A percentile compares a stretch with the other conserved stretches of the same genome.
These are phyloP conservation scores for Jasminum sambac DNA, from an alignment of 257 asterid genomes.

Conservation along the genomic window DNA sequence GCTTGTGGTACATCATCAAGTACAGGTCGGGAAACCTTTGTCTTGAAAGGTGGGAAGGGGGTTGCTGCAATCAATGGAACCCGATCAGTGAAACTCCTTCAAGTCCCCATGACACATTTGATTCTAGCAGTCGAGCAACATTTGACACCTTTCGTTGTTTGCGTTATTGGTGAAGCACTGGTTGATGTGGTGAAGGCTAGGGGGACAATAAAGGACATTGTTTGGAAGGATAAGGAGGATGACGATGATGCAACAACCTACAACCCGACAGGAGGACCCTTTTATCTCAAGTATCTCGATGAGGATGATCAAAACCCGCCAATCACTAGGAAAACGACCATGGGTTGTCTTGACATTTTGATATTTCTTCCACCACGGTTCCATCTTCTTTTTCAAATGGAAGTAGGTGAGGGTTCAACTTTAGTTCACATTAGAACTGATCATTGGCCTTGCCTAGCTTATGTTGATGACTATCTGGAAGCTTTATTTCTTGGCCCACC, in stretches of 20 bases:
- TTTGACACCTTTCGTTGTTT: slow-evolving; percentile 78
- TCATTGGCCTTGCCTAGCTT: slow-evolving; percentile 98
- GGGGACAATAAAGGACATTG: slow-evolving; percentile 53
- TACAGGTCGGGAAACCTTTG: slow-evolving; percentile 78
- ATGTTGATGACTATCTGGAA: slow-evolving; percentile 90
- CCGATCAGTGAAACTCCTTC: slow-evolving; percentile 78
- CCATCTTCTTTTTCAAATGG: slow-evolving; percentile 93
- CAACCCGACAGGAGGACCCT: slow-evolving; percentile 49
- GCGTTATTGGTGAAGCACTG: slow-evolving; percentile 78
- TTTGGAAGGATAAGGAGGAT: slow-evolving; percentile 49
- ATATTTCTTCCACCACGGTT: slow-evolving; percentile 94
- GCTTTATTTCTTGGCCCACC: slow-evolving; percentile 51
- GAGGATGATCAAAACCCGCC: slow-evolving; percentile 47
- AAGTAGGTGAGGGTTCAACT: slow-evolving; percentile 66
- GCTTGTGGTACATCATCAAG: slow-evolving; percentile 80
- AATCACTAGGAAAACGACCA: slow-evolving; percentile 39
- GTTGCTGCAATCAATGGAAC: slow-evolving; percentile 81
- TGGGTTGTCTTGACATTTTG: slow-evolving; percentile 60
- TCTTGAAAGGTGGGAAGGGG: slow-evolving; percentile 88
- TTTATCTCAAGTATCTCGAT: slow-evolving; percentile 67
- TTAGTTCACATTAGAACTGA: slow-evolving; percentile 89
- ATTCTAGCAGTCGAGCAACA: slow-evolving; percentile 64
- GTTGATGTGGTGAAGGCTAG: slow-evolving; percentile 58
- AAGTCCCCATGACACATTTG: slow-evolving; percentile 56
- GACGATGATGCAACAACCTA: neutral